Evolutionary conservation across 495 filamentous ascomycete genomes (phyloP).

Genomic region (Pseudoneurospora amorphoporcata): DNA sequence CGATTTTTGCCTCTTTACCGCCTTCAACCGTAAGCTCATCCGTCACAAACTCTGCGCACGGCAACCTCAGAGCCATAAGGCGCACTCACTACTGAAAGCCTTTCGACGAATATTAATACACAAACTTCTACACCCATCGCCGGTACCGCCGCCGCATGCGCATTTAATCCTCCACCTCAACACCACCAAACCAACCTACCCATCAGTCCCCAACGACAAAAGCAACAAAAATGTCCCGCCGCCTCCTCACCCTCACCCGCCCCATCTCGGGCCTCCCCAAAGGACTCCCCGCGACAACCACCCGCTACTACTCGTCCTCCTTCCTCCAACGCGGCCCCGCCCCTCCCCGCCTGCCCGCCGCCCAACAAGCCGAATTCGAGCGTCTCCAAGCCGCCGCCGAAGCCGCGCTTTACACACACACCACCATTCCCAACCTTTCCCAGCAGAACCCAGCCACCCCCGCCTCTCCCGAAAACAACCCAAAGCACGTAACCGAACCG

Average conservation of each 20-base stretch:
- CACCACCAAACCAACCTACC: not conserved
- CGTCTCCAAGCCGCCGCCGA: slow-evolving; percentile 55
- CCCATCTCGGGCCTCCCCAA: not conserved
- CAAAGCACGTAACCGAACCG: not conserved
- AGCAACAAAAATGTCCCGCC: slow-evolving; percentile 10
- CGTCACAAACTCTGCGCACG: not conserved
- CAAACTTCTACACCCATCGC: not conserved
- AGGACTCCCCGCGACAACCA: not conserved
- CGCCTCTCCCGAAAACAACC: not conserved
- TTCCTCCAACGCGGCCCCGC: slow-evolving; percentile 45
- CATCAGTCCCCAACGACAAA: not conserved
- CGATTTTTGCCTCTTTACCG: not conserved
- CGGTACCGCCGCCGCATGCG: not conserved
- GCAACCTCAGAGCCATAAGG: not conserved
- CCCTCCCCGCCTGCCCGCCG: slow-evolving; percentile 73
- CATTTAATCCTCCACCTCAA: not conserved
- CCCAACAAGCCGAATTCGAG: slow-evolving; percentile 90
- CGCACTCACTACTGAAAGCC: too few relatives aligned
- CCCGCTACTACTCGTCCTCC: slow-evolving; percentile 17
- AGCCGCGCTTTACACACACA: slow-evolving; percentile 20
- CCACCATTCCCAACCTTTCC: slow-evolving; percentile 5
- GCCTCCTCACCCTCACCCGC: slow-evolving; percentile 1
- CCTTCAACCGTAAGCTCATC: too few relatives aligned
- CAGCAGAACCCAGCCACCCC: not conserved
- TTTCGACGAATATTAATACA: too few relatives aligned